Conservation (phyloP, 2,329 filamentous ascomycete species). For the Periconia sp. region DNA sequence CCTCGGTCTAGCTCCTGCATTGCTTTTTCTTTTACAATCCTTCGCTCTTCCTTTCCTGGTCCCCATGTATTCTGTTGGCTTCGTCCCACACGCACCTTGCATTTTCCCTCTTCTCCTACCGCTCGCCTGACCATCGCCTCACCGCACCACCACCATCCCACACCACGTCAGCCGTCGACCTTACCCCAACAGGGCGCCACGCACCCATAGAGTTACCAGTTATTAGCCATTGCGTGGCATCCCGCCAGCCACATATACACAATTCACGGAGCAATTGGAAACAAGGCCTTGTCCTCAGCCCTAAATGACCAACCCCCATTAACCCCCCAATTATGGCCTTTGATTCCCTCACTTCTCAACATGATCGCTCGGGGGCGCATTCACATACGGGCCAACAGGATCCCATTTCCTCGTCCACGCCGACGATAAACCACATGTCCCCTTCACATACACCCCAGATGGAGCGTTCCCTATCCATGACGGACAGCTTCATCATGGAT, state of each 20-base stretch:
- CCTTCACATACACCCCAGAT: slow-evolving; percentile 22
- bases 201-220: slow-evolving; percentile 1
- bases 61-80: slow-evolving; percentile 5
- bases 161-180: slow-evolving; percentile 9
- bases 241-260: slow-evolving; percentile 12
- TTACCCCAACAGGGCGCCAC: slow-evolving; percentile 14
- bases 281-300: slow-evolving; percentile 9
- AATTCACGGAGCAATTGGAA: slow-evolving; percentile 4
- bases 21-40: background rate
- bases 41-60: slow-evolving; percentile 3
- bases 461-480: slow-evolving; percentile 36
- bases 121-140: slow-evolving; percentile 23
- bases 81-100: slow-evolving; percentile 2
- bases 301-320: slow-evolving; percentile 17
- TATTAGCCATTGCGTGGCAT: slow-evolving; percentile 24
- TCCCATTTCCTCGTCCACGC: slow-evolving; percentile 26
- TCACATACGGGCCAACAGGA: slow-evolving; percentile 29
- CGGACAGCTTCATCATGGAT: slow-evolving; percentile 38
- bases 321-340: slow-evolving; percentile 20
- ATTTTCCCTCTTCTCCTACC: slow-evolving; percentile 2
- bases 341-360: slow-evolving; percentile 13
- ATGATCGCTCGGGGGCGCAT: slow-evolving; percentile 22
- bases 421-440: slow-evolving; percentile 19
- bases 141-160: slow-evolving; percentile 7
- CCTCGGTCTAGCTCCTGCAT: background rate